phyloP scores from a whole-genome alignment of 305 asterid species.

The Solanum hybrid region DNA sequence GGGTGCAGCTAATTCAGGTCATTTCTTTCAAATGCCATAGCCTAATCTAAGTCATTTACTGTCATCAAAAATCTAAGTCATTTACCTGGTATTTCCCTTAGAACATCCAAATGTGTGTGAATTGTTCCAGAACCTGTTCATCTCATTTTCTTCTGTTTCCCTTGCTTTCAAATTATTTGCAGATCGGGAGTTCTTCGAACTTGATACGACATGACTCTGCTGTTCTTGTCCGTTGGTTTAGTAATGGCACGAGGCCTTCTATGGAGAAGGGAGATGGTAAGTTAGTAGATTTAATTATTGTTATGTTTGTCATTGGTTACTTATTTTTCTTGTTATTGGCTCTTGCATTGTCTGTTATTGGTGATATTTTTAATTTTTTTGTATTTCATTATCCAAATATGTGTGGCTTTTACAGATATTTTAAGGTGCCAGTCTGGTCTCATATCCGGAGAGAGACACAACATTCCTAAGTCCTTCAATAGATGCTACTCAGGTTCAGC shows the following conservation, averaged over 20 bases:
- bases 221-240: conserved; percentile 36
- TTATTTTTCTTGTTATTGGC: background rate
- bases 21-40: background rate
- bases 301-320: background rate
- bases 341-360: background rate
- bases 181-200: conserved; percentile 48
- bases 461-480: conserved; percentile 26
- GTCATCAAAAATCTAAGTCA: background rate
- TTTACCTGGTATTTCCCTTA: background rate
- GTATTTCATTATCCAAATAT: background rate
- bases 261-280: conserved; percentile 42
- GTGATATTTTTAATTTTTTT: background rate
- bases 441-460: conserved; percentile 21
- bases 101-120: background rate
- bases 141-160: conserved; percentile 1
- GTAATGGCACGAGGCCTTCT: conserved; percentile 34
- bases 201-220: conserved; percentile 43
- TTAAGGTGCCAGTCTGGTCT: conserved; percentile 26
- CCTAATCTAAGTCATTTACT: background rate
- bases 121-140: background rate
- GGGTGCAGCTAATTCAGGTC: background rate
- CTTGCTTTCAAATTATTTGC: conserved; percentile 17
- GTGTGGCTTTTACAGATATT: conserved; percentile 27
- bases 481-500: conserved; percentile 11
- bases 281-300: conserved; percentile 1